phyloP scores from a whole-genome alignment of 2,329 filamentous ascomycete species.

The Albifimbria verrucaria region DNA sequence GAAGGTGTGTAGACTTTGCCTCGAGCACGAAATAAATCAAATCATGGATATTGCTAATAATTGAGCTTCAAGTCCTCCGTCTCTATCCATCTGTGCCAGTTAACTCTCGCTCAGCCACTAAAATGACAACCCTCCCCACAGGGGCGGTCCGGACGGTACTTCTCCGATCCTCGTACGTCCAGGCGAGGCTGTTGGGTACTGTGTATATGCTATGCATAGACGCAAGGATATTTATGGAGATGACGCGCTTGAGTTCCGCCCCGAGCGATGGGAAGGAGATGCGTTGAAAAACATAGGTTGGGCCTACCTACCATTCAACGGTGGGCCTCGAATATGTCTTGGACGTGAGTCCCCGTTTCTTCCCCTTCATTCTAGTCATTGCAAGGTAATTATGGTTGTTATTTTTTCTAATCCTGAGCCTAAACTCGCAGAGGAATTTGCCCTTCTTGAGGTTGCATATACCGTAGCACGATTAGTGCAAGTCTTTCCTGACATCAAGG shows the following conservation, averaged over 20 bases:
- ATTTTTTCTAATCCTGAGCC: too few relatives aligned
- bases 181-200: slow-evolving; percentile 25
- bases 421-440: slow-evolving; percentile 29
- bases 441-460: slow-evolving; percentile 18
- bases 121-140: slow-evolving; percentile 28
- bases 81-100: slow-evolving; percentile 30
- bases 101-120: slow-evolving; percentile 25
- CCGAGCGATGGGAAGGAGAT: slow-evolving; percentile 32
- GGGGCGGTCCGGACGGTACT: slow-evolving; percentile 32
- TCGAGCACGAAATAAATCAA: background rate
- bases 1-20: slow-evolving; percentile 9
- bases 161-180: slow-evolving; percentile 25
- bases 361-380: too few relatives aligned
- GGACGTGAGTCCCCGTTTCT: slow-evolving; percentile 18
- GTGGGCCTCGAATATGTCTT: slow-evolving; percentile 31
- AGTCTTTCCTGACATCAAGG: slow-evolving; percentile 10
- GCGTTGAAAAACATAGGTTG: slow-evolving; percentile 21
- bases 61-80: slow-evolving; percentile 18
- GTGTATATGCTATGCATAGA: slow-evolving; percentile 26
- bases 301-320: slow-evolving; percentile 34
- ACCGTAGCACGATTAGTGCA: slow-evolving; percentile 12
- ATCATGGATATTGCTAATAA: background rate
- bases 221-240: slow-evolving; percentile 31
- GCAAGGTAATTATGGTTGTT: too few relatives aligned
- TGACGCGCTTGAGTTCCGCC: slow-evolving; percentile 31